Percentiles rank a stretch among this genome's conserved stretches.
These are phyloP conservation scores for Petunia secreta DNA, from an alignment of 257 asterid species.

Conservation along the genomic window DNA sequence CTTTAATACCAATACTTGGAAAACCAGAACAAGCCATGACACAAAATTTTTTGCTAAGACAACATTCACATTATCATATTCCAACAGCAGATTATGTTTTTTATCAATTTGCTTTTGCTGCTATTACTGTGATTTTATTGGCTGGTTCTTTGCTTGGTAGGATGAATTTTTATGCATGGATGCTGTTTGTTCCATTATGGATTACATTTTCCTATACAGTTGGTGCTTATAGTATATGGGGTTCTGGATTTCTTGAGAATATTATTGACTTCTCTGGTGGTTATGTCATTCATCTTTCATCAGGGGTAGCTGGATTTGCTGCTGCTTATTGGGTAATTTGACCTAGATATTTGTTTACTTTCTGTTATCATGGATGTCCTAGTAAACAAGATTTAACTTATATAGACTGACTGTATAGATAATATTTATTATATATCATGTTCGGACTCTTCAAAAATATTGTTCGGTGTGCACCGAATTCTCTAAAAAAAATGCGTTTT, in stretches of 20 bases:
- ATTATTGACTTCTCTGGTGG: slow-evolving; percentile 74
- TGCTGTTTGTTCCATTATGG: slow-evolving; percentile 76
- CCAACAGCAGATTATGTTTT: slow-evolving; percentile 56
- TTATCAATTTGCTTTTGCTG: slow-evolving; percentile 74
- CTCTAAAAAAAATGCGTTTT: too few relatives aligned
- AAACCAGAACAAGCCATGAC: slow-evolving; percentile 42
- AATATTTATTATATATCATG: too few relatives aligned
- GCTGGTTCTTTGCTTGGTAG: slow-evolving; percentile 71
- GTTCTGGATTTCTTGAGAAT: slow-evolving; percentile 48
- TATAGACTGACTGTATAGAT: too few relatives aligned
- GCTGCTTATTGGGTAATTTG: slow-evolving; percentile 79
- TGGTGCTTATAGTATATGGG: slow-evolving; percentile 69
- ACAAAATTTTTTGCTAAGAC: slow-evolving; percentile 27
- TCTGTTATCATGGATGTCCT: too few relatives aligned
- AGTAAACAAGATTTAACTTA: too few relatives aligned
- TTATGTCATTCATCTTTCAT: slow-evolving; percentile 71
- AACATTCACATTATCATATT: slow-evolving; percentile 23
- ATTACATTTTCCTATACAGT: slow-evolving; percentile 59
- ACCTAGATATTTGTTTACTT: background rate
- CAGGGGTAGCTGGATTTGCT: slow-evolving; percentile 81
- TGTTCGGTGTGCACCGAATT: too few relatives aligned
- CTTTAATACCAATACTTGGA: slow-evolving; percentile 35
- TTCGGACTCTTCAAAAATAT: too few relatives aligned
- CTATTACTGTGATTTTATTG: slow-evolving; percentile 64
- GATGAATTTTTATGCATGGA: slow-evolving; percentile 78